A percentile compares a stretch with the other conserved stretches of the same genome.
Evolutionary conservation across 1,284 basidiomycete genomes (phyloP).

Genomic region (Melampsora larici-populina): DNA sequence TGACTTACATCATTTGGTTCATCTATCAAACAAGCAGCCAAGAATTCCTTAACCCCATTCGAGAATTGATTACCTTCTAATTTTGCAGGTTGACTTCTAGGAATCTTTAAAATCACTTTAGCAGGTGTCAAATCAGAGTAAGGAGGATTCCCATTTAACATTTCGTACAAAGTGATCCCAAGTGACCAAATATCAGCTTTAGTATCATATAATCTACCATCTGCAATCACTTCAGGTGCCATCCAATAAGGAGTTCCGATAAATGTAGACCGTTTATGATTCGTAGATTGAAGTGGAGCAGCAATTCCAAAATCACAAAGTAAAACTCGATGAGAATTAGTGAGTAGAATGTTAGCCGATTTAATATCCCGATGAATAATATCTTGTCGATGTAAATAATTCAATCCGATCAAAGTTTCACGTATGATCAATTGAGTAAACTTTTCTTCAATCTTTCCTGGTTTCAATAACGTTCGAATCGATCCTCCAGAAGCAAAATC

Average conservation of each 20-base stretch:
- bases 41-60: slow-evolving; percentile 83
- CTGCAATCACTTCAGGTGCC: slow-evolving; percentile 93
- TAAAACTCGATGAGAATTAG: slow-evolving; percentile 79
- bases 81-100: slow-evolving; percentile 77
- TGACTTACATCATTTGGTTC: slow-evolving; percentile 69
- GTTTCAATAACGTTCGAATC: slow-evolving; percentile 77
- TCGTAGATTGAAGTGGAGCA: slow-evolving; percentile 77
- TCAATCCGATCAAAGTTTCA: slow-evolving; percentile 80
- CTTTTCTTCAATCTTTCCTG: slow-evolving; percentile 76
- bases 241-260: slow-evolving; percentile 98
- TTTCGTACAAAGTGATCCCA: slow-evolving; percentile 90
- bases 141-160: slow-evolving; percentile 89
- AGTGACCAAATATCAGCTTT: slow-evolving; percentile 97
- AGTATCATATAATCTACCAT: slow-evolving; percentile 80
- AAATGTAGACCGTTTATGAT: slow-evolving; percentile 87
- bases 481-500: slow-evolving; percentile 95
- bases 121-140: slow-evolving; percentile 69
- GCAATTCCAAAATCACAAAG: slow-evolving; percentile 97
- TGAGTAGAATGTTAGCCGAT: slow-evolving; percentile 89
- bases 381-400: slow-evolving; percentile 84
- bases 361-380: slow-evolving; percentile 97
- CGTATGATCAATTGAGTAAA: slow-evolving; percentile 83
- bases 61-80: slow-evolving; percentile 73
- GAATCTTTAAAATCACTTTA: slow-evolving; percentile 86
- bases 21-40: slow-evolving; percentile 78